A percentile compares a stretch with the other conserved stretches of the same genome.
phyloP scores from a whole-genome alignment of 192 early-diverging fungal genomes.

The Geranomyces michiganensis region DNA sequence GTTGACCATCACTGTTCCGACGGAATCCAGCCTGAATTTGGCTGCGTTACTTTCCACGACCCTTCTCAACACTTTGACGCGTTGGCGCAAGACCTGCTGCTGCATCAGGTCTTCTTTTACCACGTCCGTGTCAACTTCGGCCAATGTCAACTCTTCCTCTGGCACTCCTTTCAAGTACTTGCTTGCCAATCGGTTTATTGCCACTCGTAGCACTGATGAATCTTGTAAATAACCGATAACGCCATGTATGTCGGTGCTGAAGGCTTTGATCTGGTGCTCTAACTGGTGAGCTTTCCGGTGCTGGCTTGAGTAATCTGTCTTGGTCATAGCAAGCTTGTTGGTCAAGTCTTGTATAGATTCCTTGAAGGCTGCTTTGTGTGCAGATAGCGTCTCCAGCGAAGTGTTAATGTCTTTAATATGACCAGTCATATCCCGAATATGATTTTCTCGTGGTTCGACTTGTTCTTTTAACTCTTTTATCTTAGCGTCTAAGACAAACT shows the following conservation, averaged over 20 bases:
- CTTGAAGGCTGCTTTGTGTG: slow-evolving; percentile 34
- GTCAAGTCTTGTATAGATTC: slow-evolving; percentile 35
- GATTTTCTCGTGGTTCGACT: slow-evolving; percentile 64
- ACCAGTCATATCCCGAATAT: slow-evolving; percentile 57
- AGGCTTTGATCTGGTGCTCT: slow-evolving; percentile 32
- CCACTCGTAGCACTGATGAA: slow-evolving; percentile 38
- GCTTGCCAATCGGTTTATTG: not conserved
- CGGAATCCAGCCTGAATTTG: slow-evolving; percentile 46
- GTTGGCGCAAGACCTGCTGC: slow-evolving; percentile 38
- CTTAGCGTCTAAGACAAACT: slow-evolving; percentile 69
- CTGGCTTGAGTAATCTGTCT: slow-evolving; percentile 28
- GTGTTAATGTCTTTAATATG: slow-evolving; percentile 55
- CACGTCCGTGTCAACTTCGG: slow-evolving; percentile 46
- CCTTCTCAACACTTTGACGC: slow-evolving; percentile 31
- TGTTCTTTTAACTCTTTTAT: slow-evolving; percentile 69
- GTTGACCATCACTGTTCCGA: slow-evolving; percentile 47
- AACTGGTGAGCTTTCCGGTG: slow-evolving; percentile 43
- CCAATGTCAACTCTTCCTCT: not conserved
- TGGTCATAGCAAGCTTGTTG: slow-evolving; percentile 28
- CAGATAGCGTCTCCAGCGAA: slow-evolving; percentile 44
- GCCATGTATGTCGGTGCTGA: slow-evolving; percentile 45
- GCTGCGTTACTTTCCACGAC: slow-evolving; percentile 32
- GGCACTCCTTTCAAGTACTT: not conserved
- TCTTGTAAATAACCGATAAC: slow-evolving; percentile 54
- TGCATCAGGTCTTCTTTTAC: slow-evolving; percentile 42